Evolutionary conservation across 768 basidiomycete species (phyloP).

Genomic region (Tricholoma sp.): DNA sequence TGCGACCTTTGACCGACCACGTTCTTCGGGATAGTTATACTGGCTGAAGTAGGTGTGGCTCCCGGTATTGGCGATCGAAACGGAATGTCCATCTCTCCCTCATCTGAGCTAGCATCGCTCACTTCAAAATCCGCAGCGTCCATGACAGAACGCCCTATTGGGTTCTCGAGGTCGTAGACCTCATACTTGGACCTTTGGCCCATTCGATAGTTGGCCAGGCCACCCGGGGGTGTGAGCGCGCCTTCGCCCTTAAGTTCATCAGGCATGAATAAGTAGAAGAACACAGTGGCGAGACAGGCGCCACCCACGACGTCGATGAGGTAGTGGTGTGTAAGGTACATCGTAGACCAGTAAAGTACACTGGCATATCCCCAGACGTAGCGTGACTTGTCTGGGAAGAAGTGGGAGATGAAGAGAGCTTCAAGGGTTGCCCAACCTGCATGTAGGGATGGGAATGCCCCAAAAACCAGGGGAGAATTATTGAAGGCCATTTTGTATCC

Average conservation of each 20-base stretch:
- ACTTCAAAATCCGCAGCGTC: slow-evolving; percentile 53
- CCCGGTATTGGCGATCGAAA: slow-evolving; percentile 60
- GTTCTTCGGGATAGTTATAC: slow-evolving; percentile 14
- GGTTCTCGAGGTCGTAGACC: slow-evolving; percentile 70
- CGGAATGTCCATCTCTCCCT: slow-evolving; percentile 63
- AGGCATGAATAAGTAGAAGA: slow-evolving; percentile 87
- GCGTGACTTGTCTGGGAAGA: slow-evolving; percentile 72
- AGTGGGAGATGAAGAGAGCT: slow-evolving; percentile 90
- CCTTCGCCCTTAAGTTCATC: slow-evolving; percentile 62
- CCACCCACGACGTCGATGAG: slow-evolving; percentile 97
- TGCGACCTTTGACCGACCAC: slow-evolving; percentile 7
- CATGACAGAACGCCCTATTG: slow-evolving; percentile 32
- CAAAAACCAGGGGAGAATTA: slow-evolving; percentile 90
- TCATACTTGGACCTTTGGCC: slow-evolving; percentile 60
- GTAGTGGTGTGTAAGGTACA: slow-evolving; percentile 99
- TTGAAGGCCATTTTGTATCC: slow-evolving; percentile 81
- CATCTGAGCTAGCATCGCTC: slow-evolving; percentile 54
- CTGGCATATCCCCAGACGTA: slow-evolving; percentile 82
- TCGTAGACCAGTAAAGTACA: slow-evolving; percentile 94
- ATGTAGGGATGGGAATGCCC: slow-evolving; percentile 94
- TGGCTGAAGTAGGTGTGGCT: slow-evolving; percentile 28
- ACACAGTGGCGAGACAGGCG: slow-evolving; percentile 80
- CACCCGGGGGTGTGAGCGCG: slow-evolving; percentile 46
- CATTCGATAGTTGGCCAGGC: slow-evolving; percentile 4
- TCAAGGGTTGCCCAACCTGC: slow-evolving; percentile 88